phyloP scores from a whole-genome alignment of 2,329 filamentous ascomycete species.

The Alternaria ethzedia region DNA sequence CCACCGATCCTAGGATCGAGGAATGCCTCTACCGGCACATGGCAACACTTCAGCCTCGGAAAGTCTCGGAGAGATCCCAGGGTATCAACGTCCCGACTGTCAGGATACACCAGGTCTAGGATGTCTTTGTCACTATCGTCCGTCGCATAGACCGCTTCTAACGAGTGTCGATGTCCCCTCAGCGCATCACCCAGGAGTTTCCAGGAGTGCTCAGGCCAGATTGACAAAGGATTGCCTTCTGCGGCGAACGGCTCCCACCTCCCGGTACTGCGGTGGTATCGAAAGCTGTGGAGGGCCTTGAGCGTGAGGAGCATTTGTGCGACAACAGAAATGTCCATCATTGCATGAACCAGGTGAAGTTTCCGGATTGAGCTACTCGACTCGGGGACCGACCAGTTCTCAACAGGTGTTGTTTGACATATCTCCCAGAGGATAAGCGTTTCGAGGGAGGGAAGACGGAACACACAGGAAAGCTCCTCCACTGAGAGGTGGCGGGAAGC shows the following conservation, averaged over 20 bases:
- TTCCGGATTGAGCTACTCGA: slow-evolving; percentile 1
- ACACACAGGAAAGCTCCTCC: background rate
- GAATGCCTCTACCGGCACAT: background rate
- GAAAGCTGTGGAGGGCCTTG: slow-evolving; percentile 4
- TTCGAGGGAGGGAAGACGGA: slow-evolving; percentile 6
- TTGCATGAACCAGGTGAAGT: background rate
- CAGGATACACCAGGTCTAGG: background rate
- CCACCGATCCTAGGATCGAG: background rate
- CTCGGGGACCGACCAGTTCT: slow-evolving; percentile 4
- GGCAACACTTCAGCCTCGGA: background rate
- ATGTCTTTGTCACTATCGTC: background rate
- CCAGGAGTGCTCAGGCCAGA: slow-evolving; percentile 9
- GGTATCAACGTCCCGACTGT: background rate
- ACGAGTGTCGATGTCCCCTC: background rate
- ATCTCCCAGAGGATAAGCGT: background rate
- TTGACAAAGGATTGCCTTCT: background rate
- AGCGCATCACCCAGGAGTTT: slow-evolving; percentile 4
- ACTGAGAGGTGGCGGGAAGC: background rate
- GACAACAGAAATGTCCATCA: slow-evolving; percentile 7
- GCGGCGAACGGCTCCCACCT: slow-evolving; percentile 8
- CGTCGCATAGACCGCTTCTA: background rate
- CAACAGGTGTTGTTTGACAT: background rate
- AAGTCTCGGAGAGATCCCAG: slow-evolving; percentile 8
- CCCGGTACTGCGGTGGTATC: background rate
- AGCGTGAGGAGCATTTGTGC: slow-evolving; percentile 5